These are phyloP conservation scores for Phytophthora hybrid DNA, from an alignment of 352 stramenopile species.

Conservation along the genomic window DNA sequence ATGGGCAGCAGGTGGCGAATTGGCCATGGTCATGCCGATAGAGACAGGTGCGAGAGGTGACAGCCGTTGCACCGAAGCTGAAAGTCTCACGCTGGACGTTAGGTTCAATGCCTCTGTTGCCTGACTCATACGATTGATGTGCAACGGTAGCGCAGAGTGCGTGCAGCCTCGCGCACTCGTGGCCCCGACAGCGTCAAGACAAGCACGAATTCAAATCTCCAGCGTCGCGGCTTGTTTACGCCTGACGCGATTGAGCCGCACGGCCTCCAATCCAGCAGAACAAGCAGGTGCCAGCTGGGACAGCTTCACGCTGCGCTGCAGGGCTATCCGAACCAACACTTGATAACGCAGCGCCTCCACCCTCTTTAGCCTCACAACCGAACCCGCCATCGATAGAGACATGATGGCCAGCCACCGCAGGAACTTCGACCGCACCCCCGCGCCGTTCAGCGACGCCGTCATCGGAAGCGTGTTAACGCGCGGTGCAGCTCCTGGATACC, in stretches of 20 bases:
- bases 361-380: conserved; percentile 23
- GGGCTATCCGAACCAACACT: conserved; percentile 30
- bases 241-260: conserved; percentile 39
- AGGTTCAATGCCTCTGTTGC: conserved; percentile 33
- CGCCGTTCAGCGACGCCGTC: conserved; percentile 42
- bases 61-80: conserved; percentile 20
- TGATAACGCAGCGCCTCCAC: conserved; percentile 35
- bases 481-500: conserved; percentile 7
- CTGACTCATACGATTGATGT: conserved; percentile 39
- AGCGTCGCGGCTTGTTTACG: conserved; percentile 38
- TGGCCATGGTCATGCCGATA: conserved; percentile 6
- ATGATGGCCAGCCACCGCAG: conserved; percentile 37
- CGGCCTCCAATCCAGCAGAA: conserved; percentile 19
- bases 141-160: conserved; percentile 1
- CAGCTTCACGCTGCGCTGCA: conserved; percentile 30
- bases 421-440: conserved; percentile 25
- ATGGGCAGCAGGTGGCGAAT: conserved; percentile 27
- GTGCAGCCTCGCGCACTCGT: conserved; percentile 14
- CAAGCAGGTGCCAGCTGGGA: conserved; percentile 35
- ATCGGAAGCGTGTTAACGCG: conserved; percentile 39
- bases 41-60: conserved; percentile 20
- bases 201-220: conserved; percentile 38
- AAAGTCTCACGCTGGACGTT: conserved; percentile 19
- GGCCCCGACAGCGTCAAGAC: conserved; percentile 12
- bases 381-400: conserved; percentile 16